phyloP scores from a whole-genome alignment of 768 basidiomycete genomes.

The Sutorius australiensis region DNA sequence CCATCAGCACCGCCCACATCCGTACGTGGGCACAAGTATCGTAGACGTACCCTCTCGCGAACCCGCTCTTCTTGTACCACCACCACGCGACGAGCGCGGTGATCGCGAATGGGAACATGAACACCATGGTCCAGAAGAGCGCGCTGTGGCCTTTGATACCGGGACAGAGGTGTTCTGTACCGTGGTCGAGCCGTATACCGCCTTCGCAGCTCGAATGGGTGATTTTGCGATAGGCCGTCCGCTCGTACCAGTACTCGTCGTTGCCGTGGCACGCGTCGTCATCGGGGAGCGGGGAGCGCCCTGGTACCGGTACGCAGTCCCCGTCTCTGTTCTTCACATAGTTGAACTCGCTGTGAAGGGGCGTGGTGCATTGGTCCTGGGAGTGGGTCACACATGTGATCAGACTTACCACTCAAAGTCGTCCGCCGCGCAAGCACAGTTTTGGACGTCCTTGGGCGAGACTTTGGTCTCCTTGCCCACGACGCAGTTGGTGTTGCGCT shows the following conservation, averaged over 20 bases:
- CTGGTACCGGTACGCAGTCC: conserved; percentile 74
- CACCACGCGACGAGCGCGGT: conserved; percentile 76
- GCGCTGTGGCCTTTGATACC: conserved; percentile 69
- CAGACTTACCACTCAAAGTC: conserved; percentile 92
- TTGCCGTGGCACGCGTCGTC: conserved; percentile 61
- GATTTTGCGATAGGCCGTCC: conserved; percentile 88
- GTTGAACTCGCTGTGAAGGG: conserved; percentile 80
- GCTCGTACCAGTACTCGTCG: conserved; percentile 88
- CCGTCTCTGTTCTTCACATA: conserved; percentile 63
- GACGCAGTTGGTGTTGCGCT: conserved; percentile 74
- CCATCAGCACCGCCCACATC: neutral
- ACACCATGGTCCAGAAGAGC: conserved; percentile 81
- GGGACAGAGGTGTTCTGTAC: conserved; percentile 72
- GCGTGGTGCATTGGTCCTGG: neutral
- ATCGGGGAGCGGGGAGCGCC: conserved; percentile 55
- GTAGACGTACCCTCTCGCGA: conserved; percentile 64
- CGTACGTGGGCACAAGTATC: neutral
- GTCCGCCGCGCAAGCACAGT: conserved; percentile 65
- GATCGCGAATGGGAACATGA: conserved; percentile 73
- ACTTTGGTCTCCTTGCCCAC: conserved; percentile 68
- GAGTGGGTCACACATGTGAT: neutral
- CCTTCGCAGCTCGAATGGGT: conserved; percentile 85
- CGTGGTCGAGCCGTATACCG: conserved; percentile 75
- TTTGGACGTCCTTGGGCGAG: conserved; percentile 50
- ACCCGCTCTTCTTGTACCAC: conserved; percentile 74